Percentiles rank a stretch among this genome's conserved stretches.
phyloP scores from a whole-genome alignment of 2,329 filamentous ascomycete species.

The Cladosporium sp. region DNA sequence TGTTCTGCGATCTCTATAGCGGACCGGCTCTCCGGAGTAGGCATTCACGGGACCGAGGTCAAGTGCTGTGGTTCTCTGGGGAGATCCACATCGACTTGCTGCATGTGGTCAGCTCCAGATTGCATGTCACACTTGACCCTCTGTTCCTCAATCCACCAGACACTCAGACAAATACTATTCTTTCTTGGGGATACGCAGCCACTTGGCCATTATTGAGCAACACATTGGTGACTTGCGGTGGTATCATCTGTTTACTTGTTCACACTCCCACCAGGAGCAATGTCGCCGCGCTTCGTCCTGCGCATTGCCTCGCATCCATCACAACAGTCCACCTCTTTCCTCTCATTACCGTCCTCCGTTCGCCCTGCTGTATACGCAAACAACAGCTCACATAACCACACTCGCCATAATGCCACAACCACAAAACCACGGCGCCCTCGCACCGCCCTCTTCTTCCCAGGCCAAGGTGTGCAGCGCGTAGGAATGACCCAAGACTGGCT shows the following conservation, averaged over 20 bases:
- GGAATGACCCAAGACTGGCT: constrained; percentile 64
- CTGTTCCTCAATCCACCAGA: background rate
- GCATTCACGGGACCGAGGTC: no score
- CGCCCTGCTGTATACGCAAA: constrained; percentile 24
- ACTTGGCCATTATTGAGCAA: background rate
- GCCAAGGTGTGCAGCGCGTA: constrained; percentile 35
- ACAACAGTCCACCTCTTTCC: constrained; percentile 19
- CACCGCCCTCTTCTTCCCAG: constrained; percentile 38
- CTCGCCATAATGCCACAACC: constrained; percentile 23
- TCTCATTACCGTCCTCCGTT: constrained; percentile 25
- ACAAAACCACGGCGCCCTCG: constrained; percentile 23
- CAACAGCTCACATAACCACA: constrained; percentile 15
- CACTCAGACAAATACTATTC: background rate
- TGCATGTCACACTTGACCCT: background rate
- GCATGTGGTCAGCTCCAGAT: background rate
- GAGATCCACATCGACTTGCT: no score
- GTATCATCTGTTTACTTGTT: background rate
- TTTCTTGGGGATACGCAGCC: background rate
- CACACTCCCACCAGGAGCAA: background rate
- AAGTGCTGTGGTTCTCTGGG: no score
- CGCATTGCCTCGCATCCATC: constrained; percentile 7
- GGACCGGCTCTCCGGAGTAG: no score
- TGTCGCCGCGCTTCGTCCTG: constrained; percentile 5
- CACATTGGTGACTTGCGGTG: background rate
- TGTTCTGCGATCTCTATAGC: no score